These are phyloP conservation scores for Cylindrotheca fusiformis DNA, from an alignment of 108 stramenopile species.

Conservation along the genomic window DNA sequence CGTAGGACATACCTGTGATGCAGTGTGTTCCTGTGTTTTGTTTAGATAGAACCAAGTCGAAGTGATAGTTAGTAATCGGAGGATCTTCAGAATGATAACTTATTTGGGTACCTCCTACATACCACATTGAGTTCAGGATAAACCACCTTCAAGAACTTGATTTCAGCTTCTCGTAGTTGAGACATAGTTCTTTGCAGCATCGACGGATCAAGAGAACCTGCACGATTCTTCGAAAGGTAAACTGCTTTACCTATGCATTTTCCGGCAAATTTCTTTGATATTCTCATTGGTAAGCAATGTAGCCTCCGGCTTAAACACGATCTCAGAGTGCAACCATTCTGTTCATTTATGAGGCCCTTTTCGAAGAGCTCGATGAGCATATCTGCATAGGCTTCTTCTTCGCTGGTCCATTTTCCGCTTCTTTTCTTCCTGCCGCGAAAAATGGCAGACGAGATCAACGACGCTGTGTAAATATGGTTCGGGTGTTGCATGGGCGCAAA, in stretches of 20 bases:
- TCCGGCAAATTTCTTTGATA: conserved; percentile 81
- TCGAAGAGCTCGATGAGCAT: conserved; percentile 88
- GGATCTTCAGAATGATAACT: background rate
- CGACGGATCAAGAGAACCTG: conserved; percentile 7
- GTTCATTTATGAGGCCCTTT: conserved; percentile 69
- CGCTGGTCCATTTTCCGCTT: conserved; percentile 86
- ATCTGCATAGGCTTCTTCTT: conserved; percentile 89
- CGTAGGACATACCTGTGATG: too few relatives aligned
- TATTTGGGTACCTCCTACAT: background rate
- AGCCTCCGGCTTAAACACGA: conserved; percentile 88
- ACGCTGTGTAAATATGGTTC: too few relatives aligned
- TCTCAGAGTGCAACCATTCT: conserved; percentile 91
- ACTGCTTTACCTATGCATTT: conserved; percentile 42
- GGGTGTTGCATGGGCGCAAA: too few relatives aligned
- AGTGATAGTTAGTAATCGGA: too few relatives aligned
- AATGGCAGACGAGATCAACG: too few relatives aligned
- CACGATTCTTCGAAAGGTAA: conserved; percentile 13
- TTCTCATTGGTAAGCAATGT: conserved; percentile 94
- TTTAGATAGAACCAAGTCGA: too few relatives aligned
- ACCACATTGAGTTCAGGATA: conserved; percentile 11
- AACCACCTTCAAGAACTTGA: conserved; percentile 1
- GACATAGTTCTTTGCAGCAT: conserved; percentile 4
- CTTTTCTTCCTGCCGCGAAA: conserved; percentile 7
- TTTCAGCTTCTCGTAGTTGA: conserved; percentile 7
- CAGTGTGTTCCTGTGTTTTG: too few relatives aligned